A percentile compares a stretch with the other conserved stretches of the same genome.
These are phyloP conservation scores for Sphagnurus paluster DNA, from an alignment of 1,284 basidiomycete species.

Conservation along the genomic window DNA sequence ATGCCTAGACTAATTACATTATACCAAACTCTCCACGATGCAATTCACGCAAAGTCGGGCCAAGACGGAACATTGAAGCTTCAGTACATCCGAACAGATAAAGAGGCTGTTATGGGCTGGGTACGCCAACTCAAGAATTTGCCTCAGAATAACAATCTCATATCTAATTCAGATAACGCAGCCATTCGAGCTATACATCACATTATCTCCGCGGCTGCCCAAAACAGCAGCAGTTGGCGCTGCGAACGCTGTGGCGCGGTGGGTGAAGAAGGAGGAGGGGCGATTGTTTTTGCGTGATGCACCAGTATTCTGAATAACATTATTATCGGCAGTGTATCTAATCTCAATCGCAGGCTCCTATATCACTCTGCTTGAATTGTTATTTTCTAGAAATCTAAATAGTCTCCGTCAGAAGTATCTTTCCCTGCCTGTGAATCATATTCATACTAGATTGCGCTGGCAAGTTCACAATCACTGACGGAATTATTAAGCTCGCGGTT, in stretches of 20 bases:
- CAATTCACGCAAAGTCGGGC: slow-evolving; percentile 82
- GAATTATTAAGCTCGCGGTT: too few relatives aligned
- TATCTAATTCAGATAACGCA: slow-evolving; percentile 74
- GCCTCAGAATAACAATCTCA: not conserved
- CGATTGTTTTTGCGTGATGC: slow-evolving; percentile 84
- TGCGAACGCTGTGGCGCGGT: slow-evolving; percentile 86
- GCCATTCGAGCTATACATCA: slow-evolving; percentile 89
- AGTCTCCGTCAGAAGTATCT: too few relatives aligned
- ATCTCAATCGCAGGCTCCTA: not conserved
- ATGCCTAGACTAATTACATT: slow-evolving; percentile 82
- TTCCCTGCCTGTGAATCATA: too few relatives aligned
- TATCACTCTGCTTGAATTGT: not conserved
- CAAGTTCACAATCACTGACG: too few relatives aligned
- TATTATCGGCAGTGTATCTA: not conserved
- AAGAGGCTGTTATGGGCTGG: slow-evolving; percentile 91
- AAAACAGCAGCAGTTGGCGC: slow-evolving; percentile 85
- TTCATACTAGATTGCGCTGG: too few relatives aligned
- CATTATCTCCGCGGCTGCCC: slow-evolving; percentile 79
- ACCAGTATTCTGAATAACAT: slow-evolving; percentile 70
- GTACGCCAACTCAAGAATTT: slow-evolving; percentile 47
- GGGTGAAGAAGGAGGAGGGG: slow-evolving; percentile 88
- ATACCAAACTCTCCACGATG: slow-evolving; percentile 84
- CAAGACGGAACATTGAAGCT: slow-evolving; percentile 77
- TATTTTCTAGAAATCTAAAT: too few relatives aligned
- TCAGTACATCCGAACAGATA: slow-evolving; percentile 80